Percentiles rank a stretch among this genome's conserved stretches.
phyloP scores from a whole-genome alignment of 495 filamentous ascomycete species.

The Xylaria venustula region DNA sequence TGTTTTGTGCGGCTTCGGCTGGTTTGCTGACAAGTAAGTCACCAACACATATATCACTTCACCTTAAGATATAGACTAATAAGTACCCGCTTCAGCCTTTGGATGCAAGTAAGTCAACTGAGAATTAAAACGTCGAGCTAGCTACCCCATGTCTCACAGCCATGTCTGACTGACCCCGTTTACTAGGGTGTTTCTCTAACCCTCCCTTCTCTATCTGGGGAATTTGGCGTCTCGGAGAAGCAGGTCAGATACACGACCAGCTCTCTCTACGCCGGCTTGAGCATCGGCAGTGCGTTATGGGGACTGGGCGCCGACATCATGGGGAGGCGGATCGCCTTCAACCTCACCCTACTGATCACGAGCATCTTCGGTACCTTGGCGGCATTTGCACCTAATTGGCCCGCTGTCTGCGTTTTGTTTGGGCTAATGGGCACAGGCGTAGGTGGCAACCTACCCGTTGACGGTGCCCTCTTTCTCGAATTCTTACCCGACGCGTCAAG shows the following conservation, averaged over 20 bases:
- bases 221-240: conserved; percentile 59
- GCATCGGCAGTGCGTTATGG: conserved; percentile 76
- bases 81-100: conserved; percentile 46
- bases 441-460: conserved; percentile 76
- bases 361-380: conserved; percentile 69
- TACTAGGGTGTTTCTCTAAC: conserved; percentile 72
- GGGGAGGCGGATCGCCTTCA: conserved; percentile 75
- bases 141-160: neutral
- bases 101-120: conserved; percentile 47
- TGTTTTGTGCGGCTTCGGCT: conserved; percentile 78
- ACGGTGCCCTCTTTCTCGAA: conserved; percentile 77
- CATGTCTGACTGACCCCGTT: conserved; percentile 26
- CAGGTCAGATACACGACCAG: conserved; percentile 53
- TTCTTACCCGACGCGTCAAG: conserved; percentile 76
- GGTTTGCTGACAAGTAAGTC: conserved; percentile 58
- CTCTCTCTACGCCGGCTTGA: conserved; percentile 57
- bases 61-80: neutral
- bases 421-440: conserved; percentile 51
- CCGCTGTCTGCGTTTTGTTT: conserved; percentile 58
- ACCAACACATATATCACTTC: neutral
- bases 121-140: neutral
- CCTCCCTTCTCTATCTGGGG: conserved; percentile 64
- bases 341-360: conserved; percentile 68
- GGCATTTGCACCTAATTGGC: conserved; percentile 65
- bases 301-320: conserved; percentile 72